Conservation (phyloP, 352 stramenopile genomes). For the Blastocystis sp. region DNA sequence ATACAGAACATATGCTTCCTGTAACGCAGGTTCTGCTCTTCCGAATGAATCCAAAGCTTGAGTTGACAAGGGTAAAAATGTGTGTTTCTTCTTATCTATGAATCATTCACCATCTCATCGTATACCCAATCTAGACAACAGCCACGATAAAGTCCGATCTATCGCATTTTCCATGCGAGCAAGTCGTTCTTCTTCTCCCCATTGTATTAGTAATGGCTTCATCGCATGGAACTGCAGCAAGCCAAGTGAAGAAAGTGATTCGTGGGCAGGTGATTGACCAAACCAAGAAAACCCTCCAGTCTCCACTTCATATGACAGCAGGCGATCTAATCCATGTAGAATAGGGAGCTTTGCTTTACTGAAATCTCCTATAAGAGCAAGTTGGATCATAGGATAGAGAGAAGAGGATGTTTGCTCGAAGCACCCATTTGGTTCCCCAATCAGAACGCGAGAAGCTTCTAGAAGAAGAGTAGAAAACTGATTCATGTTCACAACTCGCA, state of each 20-base stretch:
- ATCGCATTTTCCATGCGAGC: not conserved
- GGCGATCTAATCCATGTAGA: not conserved
- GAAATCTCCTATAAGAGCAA: not conserved
- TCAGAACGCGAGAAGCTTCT: not conserved
- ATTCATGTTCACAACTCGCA: not conserved
- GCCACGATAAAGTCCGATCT: not conserved
- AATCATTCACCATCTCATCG: not conserved
- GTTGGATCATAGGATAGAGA: not conserved
- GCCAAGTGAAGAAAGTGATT: not conserved
- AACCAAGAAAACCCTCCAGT: slow-evolving; percentile 24
- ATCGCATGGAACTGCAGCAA: slow-evolving; percentile 20
- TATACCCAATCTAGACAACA: not conserved
- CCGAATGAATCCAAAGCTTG: not conserved
- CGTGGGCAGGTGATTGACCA: not conserved
- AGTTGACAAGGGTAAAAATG: not conserved
- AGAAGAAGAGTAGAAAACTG: not conserved
- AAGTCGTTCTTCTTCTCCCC: not conserved
- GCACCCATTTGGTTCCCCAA: not conserved
- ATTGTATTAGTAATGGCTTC: not conserved
- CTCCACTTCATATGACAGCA: not conserved
- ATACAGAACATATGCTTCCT: not conserved
- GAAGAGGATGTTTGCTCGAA: not conserved
- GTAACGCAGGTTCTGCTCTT: not conserved
- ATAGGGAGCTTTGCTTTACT: not conserved
- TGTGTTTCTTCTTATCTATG: not conserved